phyloP scores from a whole-genome alignment of 2,329 filamentous ascomycete species.

The Metarhizium rileyi region DNA sequence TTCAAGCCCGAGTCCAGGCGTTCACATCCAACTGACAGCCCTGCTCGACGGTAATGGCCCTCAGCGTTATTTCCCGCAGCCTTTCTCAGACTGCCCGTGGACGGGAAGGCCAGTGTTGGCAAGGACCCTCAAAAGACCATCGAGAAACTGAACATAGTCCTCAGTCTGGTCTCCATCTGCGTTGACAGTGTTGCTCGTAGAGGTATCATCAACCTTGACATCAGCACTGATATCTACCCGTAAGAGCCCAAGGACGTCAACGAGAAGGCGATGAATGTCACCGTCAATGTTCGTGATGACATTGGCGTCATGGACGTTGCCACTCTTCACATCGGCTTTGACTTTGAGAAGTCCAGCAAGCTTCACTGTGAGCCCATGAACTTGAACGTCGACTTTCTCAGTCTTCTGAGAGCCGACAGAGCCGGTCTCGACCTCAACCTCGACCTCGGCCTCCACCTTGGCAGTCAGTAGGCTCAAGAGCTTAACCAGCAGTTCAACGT shows the following conservation, averaged over 20 bases:
- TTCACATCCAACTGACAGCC: too few species aligned
- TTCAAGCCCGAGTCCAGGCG: too few species aligned
- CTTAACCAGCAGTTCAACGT: not conserved
- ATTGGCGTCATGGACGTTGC: too few species aligned
- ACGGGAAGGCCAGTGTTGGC: not conserved
- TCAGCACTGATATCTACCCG: not conserved
- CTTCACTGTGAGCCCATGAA: not conserved
- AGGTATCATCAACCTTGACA: not conserved
- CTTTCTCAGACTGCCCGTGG: not conserved
- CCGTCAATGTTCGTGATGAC: too few species aligned
- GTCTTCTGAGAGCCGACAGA: not conserved
- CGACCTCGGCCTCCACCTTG: not conserved
- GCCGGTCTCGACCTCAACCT: not conserved
- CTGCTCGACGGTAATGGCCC: too few species aligned
- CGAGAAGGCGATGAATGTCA: too few species aligned
- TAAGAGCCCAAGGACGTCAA: too few species aligned
- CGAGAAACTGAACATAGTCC: too few species aligned
- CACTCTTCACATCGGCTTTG: too few species aligned
- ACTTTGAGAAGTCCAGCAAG: not conserved
- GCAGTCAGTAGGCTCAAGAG: not conserved
- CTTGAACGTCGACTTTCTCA: not conserved
- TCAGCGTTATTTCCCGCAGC: too few species aligned
- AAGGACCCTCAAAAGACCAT: too few species aligned
- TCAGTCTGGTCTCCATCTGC: too few species aligned
- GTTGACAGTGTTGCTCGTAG: not conserved